These are phyloP conservation scores for Heracleum sosnowskyi DNA, from an alignment of 129 eudicot species.

Conservation along the genomic window DNA sequence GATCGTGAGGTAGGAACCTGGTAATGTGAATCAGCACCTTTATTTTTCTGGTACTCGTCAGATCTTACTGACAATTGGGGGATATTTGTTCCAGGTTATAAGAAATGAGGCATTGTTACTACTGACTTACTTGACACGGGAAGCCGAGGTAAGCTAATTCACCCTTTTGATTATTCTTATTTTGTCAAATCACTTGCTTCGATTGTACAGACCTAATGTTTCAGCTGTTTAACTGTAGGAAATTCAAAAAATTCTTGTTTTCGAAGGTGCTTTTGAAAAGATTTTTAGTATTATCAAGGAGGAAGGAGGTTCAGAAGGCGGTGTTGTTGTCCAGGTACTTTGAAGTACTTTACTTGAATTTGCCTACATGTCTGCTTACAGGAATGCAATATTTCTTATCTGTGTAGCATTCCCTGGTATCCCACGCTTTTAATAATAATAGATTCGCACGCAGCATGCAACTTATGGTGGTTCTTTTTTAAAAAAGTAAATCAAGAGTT, in stretches of 20 bases:
- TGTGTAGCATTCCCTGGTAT: not conserved
- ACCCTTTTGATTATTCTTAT: not conserved
- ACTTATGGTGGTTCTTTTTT: not conserved
- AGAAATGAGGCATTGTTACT: slow-evolving; percentile 95
- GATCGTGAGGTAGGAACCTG: slow-evolving; percentile 79
- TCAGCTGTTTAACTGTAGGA: slow-evolving; percentile 38
- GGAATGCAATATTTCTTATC: not conserved
- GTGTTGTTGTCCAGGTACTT: slow-evolving; percentile 95
- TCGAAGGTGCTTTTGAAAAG: slow-evolving; percentile 99
- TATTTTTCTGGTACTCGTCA: slow-evolving; percentile 2
- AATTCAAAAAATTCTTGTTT: slow-evolving; percentile 95
- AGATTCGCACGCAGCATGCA: not conserved
- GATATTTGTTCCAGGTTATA: slow-evolving; percentile 52
- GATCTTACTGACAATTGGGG: not conserved
- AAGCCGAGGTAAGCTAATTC: slow-evolving; percentile 70
- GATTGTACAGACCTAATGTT: not conserved
- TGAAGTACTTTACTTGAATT: not conserved
- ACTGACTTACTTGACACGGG: slow-evolving; percentile 88
- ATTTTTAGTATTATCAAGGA: slow-evolving; percentile 82
- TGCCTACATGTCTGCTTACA: not conserved
- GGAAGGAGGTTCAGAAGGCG: slow-evolving; percentile 98
- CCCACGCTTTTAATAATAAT: not conserved
- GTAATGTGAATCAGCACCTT: not conserved
- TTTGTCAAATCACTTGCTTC: slow-evolving; percentile 9
- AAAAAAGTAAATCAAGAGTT: not conserved